Conservation (phyloP, 805 yeast species). For the Pichia cephalocereana region DNA sequence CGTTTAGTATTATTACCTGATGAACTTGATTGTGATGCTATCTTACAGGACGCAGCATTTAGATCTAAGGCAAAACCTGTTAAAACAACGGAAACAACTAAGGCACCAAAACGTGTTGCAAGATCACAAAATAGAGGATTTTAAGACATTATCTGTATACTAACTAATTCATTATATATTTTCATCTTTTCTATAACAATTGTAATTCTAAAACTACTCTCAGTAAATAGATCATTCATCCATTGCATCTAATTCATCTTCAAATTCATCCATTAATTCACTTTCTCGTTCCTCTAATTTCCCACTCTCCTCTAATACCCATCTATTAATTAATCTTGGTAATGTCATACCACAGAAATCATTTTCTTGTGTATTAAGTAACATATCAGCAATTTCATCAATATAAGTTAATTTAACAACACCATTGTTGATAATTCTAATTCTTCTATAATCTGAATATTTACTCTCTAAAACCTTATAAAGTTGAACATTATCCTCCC, state of each 20-base stretch:
- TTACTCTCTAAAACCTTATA: constrained; percentile 39
- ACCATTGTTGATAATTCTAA: constrained; percentile 36
- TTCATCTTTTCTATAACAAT: neutral
- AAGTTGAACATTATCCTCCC: constrained; percentile 12
- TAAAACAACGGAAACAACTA: neutral
- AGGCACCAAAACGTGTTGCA: constrained; percentile 14
- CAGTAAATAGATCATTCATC: constrained; percentile 4
- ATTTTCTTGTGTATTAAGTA: constrained; percentile 35
- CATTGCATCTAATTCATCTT: constrained; percentile 18
- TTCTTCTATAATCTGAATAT: constrained; percentile 58
- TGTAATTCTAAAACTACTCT: too few relatives aligned
- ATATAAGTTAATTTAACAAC: constrained; percentile 40
- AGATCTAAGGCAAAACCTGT: constrained; percentile 30
- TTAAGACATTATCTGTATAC: too few relatives aligned
- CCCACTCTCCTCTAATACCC: constrained; percentile 34
- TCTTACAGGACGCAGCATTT: constrained; percentile 43
- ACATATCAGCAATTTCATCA: constrained; percentile 66
- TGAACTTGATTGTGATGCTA: constrained; percentile 60
- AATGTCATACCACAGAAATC: constrained; percentile 67
- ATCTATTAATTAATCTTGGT: constrained; percentile 47
- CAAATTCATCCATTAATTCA: constrained; percentile 26
- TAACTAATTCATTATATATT: neutral
- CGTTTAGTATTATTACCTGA: constrained; percentile 82
- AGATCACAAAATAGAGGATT: constrained; percentile 13
- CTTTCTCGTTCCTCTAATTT: constrained; percentile 32